Base-by-base conservation (phyloP, 1,284 basidiomycete genomes). In the Sanghuangporus sanghuang region DNA sequence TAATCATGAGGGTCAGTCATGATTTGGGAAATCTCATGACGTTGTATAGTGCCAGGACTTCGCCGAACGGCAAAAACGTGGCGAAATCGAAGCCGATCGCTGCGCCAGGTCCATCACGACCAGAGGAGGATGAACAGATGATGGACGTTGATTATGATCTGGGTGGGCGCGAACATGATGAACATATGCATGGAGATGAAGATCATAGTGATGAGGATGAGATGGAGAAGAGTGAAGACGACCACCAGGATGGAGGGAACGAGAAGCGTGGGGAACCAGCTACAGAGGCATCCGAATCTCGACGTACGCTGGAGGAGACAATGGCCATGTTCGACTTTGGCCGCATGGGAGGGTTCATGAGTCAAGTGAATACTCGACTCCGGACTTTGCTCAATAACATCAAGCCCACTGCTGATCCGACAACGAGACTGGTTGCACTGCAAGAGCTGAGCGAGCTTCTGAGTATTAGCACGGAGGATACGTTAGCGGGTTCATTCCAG, bases 401-500 rank as follows among this genome's bases (percentile, higher is more conserved):
- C 81, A 93, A 93, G 74, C 78, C 85, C 18, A 88, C 87, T 27
- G 89, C 89, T 23, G 90, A 90, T 72, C 83, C 89, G 6, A 89
- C 92, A 0, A 91, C 89, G 32, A 87, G 93, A 54, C 85, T 98
- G 58, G 79, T 95, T 57, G 95, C 95, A 2, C 80, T 99, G 14
- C 95, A 98, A 72, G 96, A 99, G 72, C 85, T 98, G 61, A 95
- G 92, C 73, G 97, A 99, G 73, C 75, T 98, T 52, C 86, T 99
- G 62, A 93, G 93, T 67, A 96, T 99, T 76, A 95, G 93, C 75
- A 98, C 95, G 6, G 96, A 99, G 76, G 97, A 99, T 74, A 98
- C 95, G 0, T 81, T 99, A 49, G 92, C 93, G 14, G 95, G 95
- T 52, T 96, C 92, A 42, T 96, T 99, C 78, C 93, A 93, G 67